Conservation (phyloP, 78 protist species). For the Dictyostelium firmibasis region DNA sequence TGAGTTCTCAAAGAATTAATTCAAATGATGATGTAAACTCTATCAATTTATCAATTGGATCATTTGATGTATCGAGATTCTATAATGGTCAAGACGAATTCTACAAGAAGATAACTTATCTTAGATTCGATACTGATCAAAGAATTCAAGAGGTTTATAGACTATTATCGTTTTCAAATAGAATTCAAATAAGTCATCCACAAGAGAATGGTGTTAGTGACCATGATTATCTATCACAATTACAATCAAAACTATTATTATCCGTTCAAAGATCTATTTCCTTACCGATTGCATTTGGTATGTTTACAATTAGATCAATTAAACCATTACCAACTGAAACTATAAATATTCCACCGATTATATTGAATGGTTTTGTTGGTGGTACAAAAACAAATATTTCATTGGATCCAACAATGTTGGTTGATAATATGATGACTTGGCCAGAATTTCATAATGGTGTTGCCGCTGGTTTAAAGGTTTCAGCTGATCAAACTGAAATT, state of each 20-base stretch:
- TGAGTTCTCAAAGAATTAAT: background rate
- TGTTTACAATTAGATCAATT: constrained; percentile 49
- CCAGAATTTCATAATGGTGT: constrained; percentile 94
- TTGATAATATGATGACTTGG: constrained; percentile 74
- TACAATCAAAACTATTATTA: constrained; percentile 18
- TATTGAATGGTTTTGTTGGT: constrained; percentile 32
- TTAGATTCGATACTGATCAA: constrained; percentile 22
- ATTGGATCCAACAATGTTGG: background rate
- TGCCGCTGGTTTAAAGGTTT: constrained; percentile 88
- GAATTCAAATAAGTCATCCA: constrained; percentile 4
- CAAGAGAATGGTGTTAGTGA: constrained; percentile 70
- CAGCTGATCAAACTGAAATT: constrained; percentile 19
- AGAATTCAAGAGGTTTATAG: constrained; percentile 19
- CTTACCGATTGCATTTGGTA: constrained; percentile 74
- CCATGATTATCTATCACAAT: constrained; percentile 43
- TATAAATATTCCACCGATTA: constrained; percentile 63
- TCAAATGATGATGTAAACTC: background rate
- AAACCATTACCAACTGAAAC: constrained; percentile 76
- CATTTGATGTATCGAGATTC: background rate
- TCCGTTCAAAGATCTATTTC: constrained; percentile 58
- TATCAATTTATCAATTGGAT: background rate
- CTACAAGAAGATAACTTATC: constrained; percentile 2
- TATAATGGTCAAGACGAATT: constrained; percentile 25
- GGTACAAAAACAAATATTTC: constrained; percentile 7
- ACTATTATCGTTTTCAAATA: constrained; percentile 12